These are phyloP conservation scores for Hypoxylon perforatum DNA, from an alignment of 495 filamentous ascomycete species.

Conservation along the genomic window DNA sequence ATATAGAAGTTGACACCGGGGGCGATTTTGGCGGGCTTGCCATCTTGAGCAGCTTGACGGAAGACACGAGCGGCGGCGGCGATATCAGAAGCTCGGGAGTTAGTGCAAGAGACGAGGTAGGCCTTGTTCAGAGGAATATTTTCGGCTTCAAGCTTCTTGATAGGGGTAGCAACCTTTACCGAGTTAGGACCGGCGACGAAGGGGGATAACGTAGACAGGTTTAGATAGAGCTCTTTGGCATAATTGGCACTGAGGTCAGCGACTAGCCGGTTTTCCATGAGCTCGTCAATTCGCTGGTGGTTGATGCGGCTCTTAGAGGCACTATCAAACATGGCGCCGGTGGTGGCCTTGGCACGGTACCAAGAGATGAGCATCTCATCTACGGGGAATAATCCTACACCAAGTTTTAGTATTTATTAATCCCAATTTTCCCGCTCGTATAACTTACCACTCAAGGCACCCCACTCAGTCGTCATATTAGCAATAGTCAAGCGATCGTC, in stretches of 20 bases:
- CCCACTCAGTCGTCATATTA: conserved; percentile 98
- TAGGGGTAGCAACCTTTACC: conserved; percentile 85
- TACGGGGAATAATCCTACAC: conserved; percentile 75
- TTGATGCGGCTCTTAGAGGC: conserved; percentile 65
- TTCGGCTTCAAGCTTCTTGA: conserved; percentile 75
- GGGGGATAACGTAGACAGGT: conserved; percentile 77
- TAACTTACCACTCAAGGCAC: conserved; percentile 71
- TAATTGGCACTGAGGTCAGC: conserved; percentile 85
- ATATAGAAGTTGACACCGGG: conserved; percentile 88
- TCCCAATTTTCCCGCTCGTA: neutral
- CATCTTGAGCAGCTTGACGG: conserved; percentile 73
- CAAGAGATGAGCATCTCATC: conserved; percentile 78
- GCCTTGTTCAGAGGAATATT: conserved; percentile 84
- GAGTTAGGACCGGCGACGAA: conserved; percentile 93
- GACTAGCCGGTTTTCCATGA: conserved; percentile 71
- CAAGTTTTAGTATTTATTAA: conserved; percentile 14
- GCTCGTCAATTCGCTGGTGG: conserved; percentile 75
- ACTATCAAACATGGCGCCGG: conserved; percentile 61
- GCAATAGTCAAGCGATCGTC: conserved; percentile 86
- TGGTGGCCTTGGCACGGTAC: conserved; percentile 80
- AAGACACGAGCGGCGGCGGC: conserved; percentile 88
- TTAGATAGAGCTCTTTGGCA: conserved; percentile 78
- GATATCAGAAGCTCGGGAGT: conserved; percentile 84
- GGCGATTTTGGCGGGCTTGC: conserved; percentile 77
- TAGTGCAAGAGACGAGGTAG: conserved; percentile 93